Conservation (phyloP, 441 rosid genomes). For the Aquilaria agallochum region DNA sequence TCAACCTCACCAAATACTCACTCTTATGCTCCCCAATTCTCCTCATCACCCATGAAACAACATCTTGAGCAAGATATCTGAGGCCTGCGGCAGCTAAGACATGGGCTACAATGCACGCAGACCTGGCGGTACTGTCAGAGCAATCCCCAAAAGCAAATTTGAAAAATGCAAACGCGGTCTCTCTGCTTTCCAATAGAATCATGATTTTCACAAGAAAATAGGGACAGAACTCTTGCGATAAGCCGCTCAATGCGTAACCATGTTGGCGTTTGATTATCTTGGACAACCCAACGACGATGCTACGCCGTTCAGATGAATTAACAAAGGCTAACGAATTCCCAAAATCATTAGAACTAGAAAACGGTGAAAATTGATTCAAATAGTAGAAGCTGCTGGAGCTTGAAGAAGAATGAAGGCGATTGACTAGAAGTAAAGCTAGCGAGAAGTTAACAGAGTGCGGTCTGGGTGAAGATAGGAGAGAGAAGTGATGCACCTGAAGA, state of each 20-base stretch:
- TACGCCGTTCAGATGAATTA: constrained; percentile 56
- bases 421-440: constrained; percentile 11
- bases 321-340: constrained; percentile 20
- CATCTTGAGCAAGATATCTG: constrained; percentile 57
- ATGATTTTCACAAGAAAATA: constrained; percentile 35
- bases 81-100: constrained; percentile 39
- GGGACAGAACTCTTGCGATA: constrained; percentile 42
- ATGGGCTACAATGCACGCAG: constrained; percentile 53
- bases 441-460: constrained; percentile 1
- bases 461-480: constrained; percentile 4
- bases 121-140: constrained; percentile 30
- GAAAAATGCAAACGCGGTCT: constrained; percentile 59
- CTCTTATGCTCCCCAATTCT: constrained; percentile 44
- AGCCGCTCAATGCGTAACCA: constrained; percentile 26
- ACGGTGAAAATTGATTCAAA: constrained; percentile 45
- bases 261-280: constrained; percentile 35
- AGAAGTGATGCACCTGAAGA: constrained; percentile 25
- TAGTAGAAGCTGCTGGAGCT: constrained; percentile 15
- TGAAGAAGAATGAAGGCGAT: constrained; percentile 15
- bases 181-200: constrained; percentile 36
- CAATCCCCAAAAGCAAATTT: constrained; percentile 42
- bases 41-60: constrained; percentile 46
- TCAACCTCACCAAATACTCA: constrained; percentile 40
- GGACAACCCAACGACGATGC: constrained; percentile 41
- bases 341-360: constrained; percentile 4